Percentiles rank a stretch among this genome's conserved stretches.
Conservation (phyloP, 2,329 filamentous ascomycete genomes). For the Plenodomus lindquistii region DNA sequence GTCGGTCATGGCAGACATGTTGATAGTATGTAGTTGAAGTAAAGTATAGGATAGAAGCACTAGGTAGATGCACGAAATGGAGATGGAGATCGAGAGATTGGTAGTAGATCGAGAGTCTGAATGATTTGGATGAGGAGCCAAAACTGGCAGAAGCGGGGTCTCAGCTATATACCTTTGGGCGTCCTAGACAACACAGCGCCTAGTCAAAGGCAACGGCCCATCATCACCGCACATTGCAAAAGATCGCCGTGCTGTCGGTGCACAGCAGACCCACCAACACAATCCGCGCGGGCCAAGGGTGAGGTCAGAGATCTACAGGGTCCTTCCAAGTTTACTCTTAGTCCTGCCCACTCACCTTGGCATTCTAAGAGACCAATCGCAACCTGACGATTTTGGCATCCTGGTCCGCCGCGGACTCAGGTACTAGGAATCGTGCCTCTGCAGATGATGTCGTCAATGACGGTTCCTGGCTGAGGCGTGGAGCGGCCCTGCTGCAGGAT, state of each 20-base stretch:
- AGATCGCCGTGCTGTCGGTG: conserved; percentile 29
- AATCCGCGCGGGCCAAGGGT: conserved; percentile 13
- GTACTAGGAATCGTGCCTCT: conserved; percentile 6
- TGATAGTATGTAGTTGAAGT: background rate
- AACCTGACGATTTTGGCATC: conserved; percentile 9
- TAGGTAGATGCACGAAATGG: background rate
- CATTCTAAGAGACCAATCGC: conserved; percentile 12
- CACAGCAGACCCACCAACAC: conserved; percentile 23
- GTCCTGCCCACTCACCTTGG: background rate
- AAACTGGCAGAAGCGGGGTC: conserved; percentile 14
- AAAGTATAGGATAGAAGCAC: background rate
- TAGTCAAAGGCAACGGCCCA: conserved; percentile 10
- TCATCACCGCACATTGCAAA: conserved; percentile 22
- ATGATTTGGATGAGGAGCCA: background rate
- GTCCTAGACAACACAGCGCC: conserved; percentile 9
- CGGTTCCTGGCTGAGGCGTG: conserved; percentile 13
- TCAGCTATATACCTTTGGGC: conserved; percentile 29
- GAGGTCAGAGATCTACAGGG: conserved; percentile 38
- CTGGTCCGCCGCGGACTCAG: conserved; percentile 8
- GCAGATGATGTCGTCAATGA: conserved; percentile 22
- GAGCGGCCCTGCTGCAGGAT: background rate
- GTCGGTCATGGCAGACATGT: conserved; percentile 28
- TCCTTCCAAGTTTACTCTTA: conserved; percentile 23
- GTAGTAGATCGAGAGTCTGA: conserved; percentile 3
- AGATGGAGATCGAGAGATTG: conserved; percentile 8